Base-by-base conservation (phyloP, 305 asterid genomes). In the Fraxinus albicans region DNA sequence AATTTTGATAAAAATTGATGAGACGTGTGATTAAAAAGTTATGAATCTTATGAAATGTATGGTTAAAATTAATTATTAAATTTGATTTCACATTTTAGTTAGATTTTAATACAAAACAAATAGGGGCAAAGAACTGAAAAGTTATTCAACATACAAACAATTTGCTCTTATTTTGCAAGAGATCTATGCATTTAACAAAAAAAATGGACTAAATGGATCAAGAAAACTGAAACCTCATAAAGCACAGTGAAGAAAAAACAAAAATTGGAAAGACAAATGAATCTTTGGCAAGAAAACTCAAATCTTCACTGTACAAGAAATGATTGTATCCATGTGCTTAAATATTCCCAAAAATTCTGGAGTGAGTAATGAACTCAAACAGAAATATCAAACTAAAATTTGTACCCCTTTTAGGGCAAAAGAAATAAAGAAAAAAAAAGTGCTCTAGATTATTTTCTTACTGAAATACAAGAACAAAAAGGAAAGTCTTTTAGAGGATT, bases 111-210 rank as follows among this genome's bases (percentile, higher is more conserved):
- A 38, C 42, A 38, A 38, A 38, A 7, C 10, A 38, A 7, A 38
- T 9, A 0, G 9, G 42, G 86, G 83, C 77, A 67, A 89, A 88
- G 80, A 86, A 80, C 77, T 55, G 75, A 88, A 80, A 76, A 83
- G 79, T 81, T 85, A 80, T 79, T 85, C 74, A 81, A 50, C 58
- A 53, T 42, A 33, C 23, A 82, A 25, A 76, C 53, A 77, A 82
- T 80, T 29, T 79, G 58, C 87, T 86, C 73, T 81, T 23, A 25
- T 67, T 67, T 83, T 79, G 80, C 81, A 83, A 73, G 87, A 89
- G 93, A 91, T 93, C 90, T 89, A 82, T 79, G 82, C 85, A 82
- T 87, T 79, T 63, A 65, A 78, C 87, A 86, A 81, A 80, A 70
- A 77, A 86, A 25, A 25, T 75, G 76, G 85, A 84, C 87, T 79